These are phyloP conservation scores for Penicillium riverlandense DNA, from an alignment of 495 filamentous ascomycete species.

Conservation along the genomic window DNA sequence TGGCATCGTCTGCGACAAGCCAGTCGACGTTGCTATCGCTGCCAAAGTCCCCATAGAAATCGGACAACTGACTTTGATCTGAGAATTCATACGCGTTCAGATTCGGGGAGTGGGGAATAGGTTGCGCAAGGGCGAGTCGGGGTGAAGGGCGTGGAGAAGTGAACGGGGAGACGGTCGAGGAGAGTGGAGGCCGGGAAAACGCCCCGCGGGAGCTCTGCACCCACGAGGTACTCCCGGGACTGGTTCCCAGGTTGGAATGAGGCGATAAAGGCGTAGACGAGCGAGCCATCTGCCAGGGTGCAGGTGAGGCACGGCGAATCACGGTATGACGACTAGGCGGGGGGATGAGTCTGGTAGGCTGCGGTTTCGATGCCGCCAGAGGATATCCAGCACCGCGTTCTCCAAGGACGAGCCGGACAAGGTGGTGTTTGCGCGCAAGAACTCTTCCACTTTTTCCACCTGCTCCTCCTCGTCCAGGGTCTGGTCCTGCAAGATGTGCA, in stretches of 20 bases:
- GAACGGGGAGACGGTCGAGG: constrained; percentile 68
- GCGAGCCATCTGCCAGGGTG: constrained; percentile 80
- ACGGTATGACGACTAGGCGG: constrained; percentile 83
- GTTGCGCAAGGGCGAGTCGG: constrained; percentile 80
- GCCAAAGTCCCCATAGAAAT: constrained; percentile 86
- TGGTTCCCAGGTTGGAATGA: constrained; percentile 66
- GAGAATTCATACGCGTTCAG: constrained; percentile 91
- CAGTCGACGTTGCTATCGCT: constrained; percentile 88
- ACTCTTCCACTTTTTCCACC: constrained; percentile 83
- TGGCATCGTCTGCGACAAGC: constrained; percentile 86
- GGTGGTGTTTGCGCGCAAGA: constrained; percentile 70
- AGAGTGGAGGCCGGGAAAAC: constrained; percentile 54
- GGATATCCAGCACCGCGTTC: constrained; percentile 80
- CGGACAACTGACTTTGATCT: constrained; percentile 64
- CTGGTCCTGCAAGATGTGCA: constrained; percentile 78
- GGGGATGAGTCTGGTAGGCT: constrained; percentile 62
- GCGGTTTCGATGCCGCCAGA: constrained; percentile 86
- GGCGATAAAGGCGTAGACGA: constrained; percentile 73
- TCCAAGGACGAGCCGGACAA: constrained; percentile 75
- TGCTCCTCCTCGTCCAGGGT: constrained; percentile 89
- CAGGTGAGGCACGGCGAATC: constrained; percentile 83
- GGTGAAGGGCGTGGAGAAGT: constrained; percentile 91
- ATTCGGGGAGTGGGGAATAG: constrained; percentile 94
- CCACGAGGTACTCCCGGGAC: constrained; percentile 71
- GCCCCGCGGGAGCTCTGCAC: constrained; percentile 61